phyloP scores from a whole-genome alignment of 2,329 filamentous ascomycete species.

The Exophiala xenobiotica region DNA sequence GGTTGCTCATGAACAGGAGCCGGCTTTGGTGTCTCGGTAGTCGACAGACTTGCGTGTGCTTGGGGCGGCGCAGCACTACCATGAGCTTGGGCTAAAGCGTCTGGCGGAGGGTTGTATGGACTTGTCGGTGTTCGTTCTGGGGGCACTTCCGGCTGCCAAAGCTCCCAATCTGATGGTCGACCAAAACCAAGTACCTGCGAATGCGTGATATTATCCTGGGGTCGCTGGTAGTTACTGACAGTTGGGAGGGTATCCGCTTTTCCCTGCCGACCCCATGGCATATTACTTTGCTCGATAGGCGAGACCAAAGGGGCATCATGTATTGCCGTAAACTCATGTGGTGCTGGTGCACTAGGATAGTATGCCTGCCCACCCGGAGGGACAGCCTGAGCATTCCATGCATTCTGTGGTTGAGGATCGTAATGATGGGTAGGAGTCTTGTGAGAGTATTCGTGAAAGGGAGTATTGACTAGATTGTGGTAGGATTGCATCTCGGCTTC shows the following conservation, averaged over 20 bases:
- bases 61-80: slow-evolving; percentile 6
- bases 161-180: slow-evolving; percentile 50
- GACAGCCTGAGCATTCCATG: slow-evolving; percentile 16
- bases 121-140: slow-evolving; percentile 20
- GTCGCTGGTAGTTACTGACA: slow-evolving; percentile 10
- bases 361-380: slow-evolving; percentile 15
- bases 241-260: slow-evolving; percentile 15
- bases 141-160: slow-evolving; percentile 30
- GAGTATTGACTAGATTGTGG: slow-evolving; percentile 32
- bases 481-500: slow-evolving; percentile 34
- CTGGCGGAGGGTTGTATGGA: slow-evolving; percentile 3
- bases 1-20: slow-evolving; percentile 3
- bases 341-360: slow-evolving; percentile 12
- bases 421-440: slow-evolving; percentile 35
- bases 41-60: neutral
- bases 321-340: slow-evolving; percentile 13
- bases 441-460: slow-evolving; percentile 36
- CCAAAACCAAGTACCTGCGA: slow-evolving; percentile 41
- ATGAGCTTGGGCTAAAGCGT: slow-evolving; percentile 2
- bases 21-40: slow-evolving; percentile 6
- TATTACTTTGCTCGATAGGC: slow-evolving; percentile 23
- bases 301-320: slow-evolving; percentile 25
- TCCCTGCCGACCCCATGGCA: slow-evolving; percentile 14
- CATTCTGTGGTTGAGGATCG: slow-evolving; percentile 31
- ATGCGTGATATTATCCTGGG: no score